phyloP scores from a whole-genome alignment of 495 filamentous ascomycete species.

The Tuber aestivum region DNA sequence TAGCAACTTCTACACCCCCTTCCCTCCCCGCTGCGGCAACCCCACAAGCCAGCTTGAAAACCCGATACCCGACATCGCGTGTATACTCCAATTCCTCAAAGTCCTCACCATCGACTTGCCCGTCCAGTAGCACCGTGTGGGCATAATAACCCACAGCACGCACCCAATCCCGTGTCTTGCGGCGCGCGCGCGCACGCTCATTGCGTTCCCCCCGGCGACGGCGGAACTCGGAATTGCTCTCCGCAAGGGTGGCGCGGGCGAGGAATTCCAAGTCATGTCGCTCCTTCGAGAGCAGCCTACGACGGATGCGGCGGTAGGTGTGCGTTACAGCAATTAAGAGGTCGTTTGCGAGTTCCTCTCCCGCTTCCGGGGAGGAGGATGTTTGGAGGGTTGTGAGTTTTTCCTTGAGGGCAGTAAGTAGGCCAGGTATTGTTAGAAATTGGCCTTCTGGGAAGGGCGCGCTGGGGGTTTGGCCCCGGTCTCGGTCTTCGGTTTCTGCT shows the following conservation, averaged over 20 bases:
- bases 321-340: not conserved
- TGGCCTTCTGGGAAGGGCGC: not conserved
- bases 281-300: not conserved
- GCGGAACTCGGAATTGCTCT: not conserved
- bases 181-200: not conserved
- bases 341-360: not conserved
- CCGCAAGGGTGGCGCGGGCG: not conserved
- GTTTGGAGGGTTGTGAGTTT: not conserved
- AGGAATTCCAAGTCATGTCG: not conserved
- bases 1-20: constrained; percentile 58
- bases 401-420: not conserved
- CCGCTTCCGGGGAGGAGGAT: not conserved
- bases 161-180: not conserved
- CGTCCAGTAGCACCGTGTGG: not conserved
- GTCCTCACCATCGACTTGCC: constrained; percentile 51
- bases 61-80: not conserved
- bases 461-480: not conserved
- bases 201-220: not conserved
- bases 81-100: constrained; percentile 2
- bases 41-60: constrained; percentile 7
- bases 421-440: not conserved
- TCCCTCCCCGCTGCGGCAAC: constrained; percentile 47
- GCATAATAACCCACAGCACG: not conserved
- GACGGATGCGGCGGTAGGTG: not conserved
- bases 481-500: not conserved